Evolutionary conservation across 164 flowering plant species (phyloP).

Genomic region (Santalum album): DNA sequence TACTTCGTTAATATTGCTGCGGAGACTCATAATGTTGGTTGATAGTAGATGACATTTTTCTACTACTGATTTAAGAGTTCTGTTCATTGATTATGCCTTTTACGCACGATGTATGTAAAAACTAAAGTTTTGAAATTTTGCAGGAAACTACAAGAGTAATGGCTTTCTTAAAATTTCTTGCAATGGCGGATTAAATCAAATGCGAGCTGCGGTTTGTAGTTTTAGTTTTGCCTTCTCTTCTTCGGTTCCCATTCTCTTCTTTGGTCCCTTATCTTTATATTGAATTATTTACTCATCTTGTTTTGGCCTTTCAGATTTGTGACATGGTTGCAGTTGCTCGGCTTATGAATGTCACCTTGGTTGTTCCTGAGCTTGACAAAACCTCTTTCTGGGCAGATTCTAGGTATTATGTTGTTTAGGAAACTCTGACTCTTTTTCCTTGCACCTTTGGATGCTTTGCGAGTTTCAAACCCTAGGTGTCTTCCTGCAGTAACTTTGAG

Average conservation of each 20-base stretch:
- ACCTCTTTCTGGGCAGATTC: constrained; percentile 97
- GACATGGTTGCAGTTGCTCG: constrained; percentile 97
- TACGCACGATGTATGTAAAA: not conserved
- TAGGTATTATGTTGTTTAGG: constrained; percentile 37
- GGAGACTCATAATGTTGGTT: no score
- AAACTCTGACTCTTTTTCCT: not conserved
- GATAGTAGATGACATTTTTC: no score
- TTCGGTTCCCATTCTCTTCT: constrained; percentile 4
- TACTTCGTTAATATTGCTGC: no score
- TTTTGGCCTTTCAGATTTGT: constrained; percentile 64
- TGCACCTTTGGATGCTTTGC: not conserved
- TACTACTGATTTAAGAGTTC: not conserved
- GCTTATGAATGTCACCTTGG: constrained; percentile 77
- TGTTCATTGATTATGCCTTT: no score
- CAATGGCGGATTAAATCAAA: constrained; percentile 98
- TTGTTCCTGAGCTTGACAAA: constrained; percentile 96
- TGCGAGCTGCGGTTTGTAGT: constrained; percentile 90
- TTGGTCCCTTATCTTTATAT: not conserved
- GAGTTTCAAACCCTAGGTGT: constrained; percentile 2
- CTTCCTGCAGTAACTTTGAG: constrained; percentile 65
- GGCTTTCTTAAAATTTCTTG: constrained; percentile 90
- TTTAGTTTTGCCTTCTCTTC: constrained; percentile 4
- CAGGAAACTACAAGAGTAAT: constrained; percentile 86
- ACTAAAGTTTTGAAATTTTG: constrained; percentile 8
- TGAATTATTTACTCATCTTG: constrained; percentile 2